Conservation (phyloP, 2,329 filamentous ascomycete genomes). For the Hypoxylon sp. region DNA sequence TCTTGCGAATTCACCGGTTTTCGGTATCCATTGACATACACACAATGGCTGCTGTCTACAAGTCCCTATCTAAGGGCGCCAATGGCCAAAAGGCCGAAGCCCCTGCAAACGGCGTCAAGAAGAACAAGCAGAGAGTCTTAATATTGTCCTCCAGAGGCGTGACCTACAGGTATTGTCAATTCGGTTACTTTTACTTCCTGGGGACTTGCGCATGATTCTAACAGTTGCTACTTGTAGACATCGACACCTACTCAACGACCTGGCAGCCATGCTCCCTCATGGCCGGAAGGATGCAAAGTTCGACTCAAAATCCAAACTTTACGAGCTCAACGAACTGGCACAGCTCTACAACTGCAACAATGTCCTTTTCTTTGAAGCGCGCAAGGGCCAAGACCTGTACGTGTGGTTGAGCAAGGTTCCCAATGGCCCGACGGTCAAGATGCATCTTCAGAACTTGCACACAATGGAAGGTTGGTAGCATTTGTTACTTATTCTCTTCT, state of each 20-base stretch:
- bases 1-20: neutral
- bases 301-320: slow-evolving; percentile 92
- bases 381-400: slow-evolving; percentile 95
- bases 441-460: slow-evolving; percentile 81
- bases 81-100: slow-evolving; percentile 65
- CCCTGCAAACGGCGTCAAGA: slow-evolving; percentile 66
- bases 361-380: slow-evolving; percentile 93
- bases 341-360: slow-evolving; percentile 94
- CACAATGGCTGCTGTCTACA: slow-evolving; percentile 80
- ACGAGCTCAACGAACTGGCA: slow-evolving; percentile 81
- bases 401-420: slow-evolving; percentile 93
- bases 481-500: neutral
- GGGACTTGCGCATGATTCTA: slow-evolving; percentile 25
- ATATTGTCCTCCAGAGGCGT: slow-evolving; percentile 94
- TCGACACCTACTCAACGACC: slow-evolving; percentile 91
- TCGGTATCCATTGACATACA: slow-evolving; percentile 21
- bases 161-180: slow-evolving; percentile 70
- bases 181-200: neutral
- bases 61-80: slow-evolving; percentile 76
- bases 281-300: slow-evolving; percentile 95
- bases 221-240: slow-evolving; percentile 77
- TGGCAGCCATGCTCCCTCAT: slow-evolving; percentile 90
- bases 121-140: slow-evolving; percentile 83
- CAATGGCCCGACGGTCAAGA: slow-evolving; percentile 74
- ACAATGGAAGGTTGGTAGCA: slow-evolving; percentile 47